Evolutionary conservation across 2,329 filamentous ascomycete species (phyloP).

Genomic region (Sporothrix schenckii): DNA sequence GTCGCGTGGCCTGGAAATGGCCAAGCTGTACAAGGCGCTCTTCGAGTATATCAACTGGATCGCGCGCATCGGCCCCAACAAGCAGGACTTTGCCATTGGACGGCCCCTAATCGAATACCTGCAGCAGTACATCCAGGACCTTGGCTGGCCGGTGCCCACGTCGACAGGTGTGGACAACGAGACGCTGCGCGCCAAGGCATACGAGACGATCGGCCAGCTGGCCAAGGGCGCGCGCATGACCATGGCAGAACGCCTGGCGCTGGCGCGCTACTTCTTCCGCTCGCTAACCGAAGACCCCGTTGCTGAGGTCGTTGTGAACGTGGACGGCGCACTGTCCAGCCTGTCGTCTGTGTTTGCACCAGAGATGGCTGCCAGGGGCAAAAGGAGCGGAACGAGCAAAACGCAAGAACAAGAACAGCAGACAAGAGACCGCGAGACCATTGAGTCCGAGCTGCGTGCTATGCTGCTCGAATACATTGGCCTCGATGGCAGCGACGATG

Average conservation of each 20-base stretch:
- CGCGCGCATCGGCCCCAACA: constrained; percentile 67
- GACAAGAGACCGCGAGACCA: constrained; percentile 3
- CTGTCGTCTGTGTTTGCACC: constrained; percentile 56
- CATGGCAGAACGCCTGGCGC: constrained; percentile 52
- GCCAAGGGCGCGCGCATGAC: constrained; percentile 66
- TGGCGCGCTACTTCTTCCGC: constrained; percentile 75
- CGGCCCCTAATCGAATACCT: constrained; percentile 67
- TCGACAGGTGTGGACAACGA: constrained; percentile 57
- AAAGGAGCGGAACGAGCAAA: background rate
- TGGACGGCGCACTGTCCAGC: constrained; percentile 84
- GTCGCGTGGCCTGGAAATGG: constrained; percentile 69
- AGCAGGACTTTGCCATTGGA: constrained; percentile 53
- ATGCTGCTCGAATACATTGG: constrained; percentile 72
- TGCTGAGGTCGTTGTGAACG: constrained; percentile 76
- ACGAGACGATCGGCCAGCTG: constrained; percentile 86
- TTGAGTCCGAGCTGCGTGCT: constrained; percentile 47
- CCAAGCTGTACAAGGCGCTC: constrained; percentile 78
- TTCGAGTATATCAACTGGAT: constrained; percentile 89
- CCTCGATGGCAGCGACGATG: constrained; percentile 43
- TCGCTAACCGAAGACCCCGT: constrained; percentile 80
- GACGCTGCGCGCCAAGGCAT: constrained; percentile 75
- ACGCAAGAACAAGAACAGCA: background rate
- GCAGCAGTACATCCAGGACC: constrained; percentile 71
- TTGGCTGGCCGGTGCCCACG: constrained; percentile 78
- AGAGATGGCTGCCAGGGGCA: background rate